Conservation (phyloP, 139 green algal species). For the Axilococcus clingmanii region DNA sequence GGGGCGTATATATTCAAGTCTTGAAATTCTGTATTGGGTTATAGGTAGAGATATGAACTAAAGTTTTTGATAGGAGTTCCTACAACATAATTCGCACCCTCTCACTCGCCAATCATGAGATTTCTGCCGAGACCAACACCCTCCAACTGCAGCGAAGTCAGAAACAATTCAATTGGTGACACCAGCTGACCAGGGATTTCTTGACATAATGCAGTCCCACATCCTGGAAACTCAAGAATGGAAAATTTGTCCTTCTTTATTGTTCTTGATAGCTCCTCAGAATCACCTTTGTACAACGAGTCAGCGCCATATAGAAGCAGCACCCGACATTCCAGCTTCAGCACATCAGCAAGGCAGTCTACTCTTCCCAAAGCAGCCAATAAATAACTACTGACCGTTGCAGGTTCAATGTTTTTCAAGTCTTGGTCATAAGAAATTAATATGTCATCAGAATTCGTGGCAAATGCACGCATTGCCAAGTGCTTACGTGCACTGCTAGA, state of each 20-base stretch:
- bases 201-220: constrained; percentile 17
- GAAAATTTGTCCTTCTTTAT: constrained; percentile 11
- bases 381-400: constrained; percentile 16
- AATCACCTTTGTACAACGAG: constrained; percentile 17
- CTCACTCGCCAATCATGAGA: constrained; percentile 3
- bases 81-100: too few relatives aligned
- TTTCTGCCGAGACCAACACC: constrained; percentile 8
- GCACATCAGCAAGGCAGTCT: constrained; percentile 2
- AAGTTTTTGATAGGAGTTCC: too few relatives aligned
- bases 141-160: constrained; percentile 21
- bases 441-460: constrained; percentile 5
- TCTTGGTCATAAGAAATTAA: constrained; percentile 17
- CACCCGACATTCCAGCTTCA: constrained; percentile 10
- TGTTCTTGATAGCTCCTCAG: constrained; percentile 13
- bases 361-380: constrained; percentile 6
- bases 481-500: not conserved
- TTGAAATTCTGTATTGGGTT: too few relatives aligned
- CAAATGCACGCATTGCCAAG: constrained; percentile 8
- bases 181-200: constrained; percentile 24
- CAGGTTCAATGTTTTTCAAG: constrained; percentile 9
- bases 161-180: constrained; percentile 20
- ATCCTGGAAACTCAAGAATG: constrained; percentile 19
- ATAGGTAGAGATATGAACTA: too few relatives aligned
- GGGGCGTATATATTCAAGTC: too few relatives aligned
- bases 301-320: constrained; percentile 28